Percentiles rank a stretch among this genome's conserved stretches.
Conservation (phyloP, 768 basidiomycete species). For the Antrodiella citrinella region DNA sequence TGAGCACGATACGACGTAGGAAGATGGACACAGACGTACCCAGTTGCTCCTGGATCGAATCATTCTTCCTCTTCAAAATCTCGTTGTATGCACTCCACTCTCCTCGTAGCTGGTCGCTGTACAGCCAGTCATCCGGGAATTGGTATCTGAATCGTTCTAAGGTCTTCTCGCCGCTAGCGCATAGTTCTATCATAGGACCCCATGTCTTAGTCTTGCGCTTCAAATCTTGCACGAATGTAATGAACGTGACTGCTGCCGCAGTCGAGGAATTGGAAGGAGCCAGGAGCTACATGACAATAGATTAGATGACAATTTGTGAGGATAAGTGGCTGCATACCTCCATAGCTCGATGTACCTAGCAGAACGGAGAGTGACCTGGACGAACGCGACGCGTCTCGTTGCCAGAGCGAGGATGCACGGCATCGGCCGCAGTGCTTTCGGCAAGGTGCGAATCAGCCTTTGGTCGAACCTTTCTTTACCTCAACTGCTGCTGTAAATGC, state of each 20-base stretch:
- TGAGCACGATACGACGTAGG: neutral
- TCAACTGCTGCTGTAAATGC: no score
- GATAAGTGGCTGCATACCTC: conserved; percentile 18
- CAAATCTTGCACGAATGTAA: conserved; percentile 98
- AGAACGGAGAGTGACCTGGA: conserved; percentile 11
- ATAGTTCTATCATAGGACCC: conserved; percentile 94
- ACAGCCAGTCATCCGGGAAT: conserved; percentile 96
- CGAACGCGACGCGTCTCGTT: conserved; percentile 19
- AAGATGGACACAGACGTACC: conserved; percentile 45
- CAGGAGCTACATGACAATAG: conserved; percentile 26
- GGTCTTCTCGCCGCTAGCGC: conserved; percentile 92
- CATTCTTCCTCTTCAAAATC: conserved; percentile 95
- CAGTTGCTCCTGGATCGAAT: conserved; percentile 96
- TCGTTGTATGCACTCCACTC: conserved; percentile 99
- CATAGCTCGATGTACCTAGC: conserved; percentile 21
- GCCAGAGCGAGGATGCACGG: neutral
- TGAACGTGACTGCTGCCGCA: conserved; percentile 96
- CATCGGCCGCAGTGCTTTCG: no score
- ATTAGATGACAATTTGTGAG: neutral
- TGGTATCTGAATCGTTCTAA: conserved; percentile 95
- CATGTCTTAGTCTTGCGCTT: conserved; percentile 96
- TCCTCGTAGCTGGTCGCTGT: conserved; percentile 92
- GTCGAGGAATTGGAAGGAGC: conserved; percentile 85
- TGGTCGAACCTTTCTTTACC: no score
- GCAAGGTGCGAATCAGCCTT: neutral